Base-by-base conservation (phyloP, 345 rosid genomes). In the Physaria fendleri region DNA sequence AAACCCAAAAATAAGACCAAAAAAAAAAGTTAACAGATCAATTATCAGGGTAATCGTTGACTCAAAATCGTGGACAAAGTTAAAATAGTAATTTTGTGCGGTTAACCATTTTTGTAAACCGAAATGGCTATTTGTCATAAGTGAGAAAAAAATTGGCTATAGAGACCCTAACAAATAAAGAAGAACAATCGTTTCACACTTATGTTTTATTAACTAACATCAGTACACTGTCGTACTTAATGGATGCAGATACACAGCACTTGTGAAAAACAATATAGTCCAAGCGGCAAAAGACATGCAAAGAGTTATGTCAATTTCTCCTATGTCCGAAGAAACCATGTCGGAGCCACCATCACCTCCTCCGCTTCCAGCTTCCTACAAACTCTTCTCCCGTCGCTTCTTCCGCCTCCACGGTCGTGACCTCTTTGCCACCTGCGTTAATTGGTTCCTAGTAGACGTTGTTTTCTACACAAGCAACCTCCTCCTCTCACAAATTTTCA, bases 211-310 rank as follows among this genome's bases (percentile, higher is more conserved):
- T 2, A 42, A 33, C 8, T 33, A 32, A 43, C 12, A 17, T 4
- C 33, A 8, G 5, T 34, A 41, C 37, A n/a, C n/a, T n/a, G n/a
- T n/a, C n/a, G n/a, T n/a, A n/a, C 21, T n/a, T n/a, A 11, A 45
- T 59, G 53, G 30, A 59, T 59, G 64, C 64, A 85, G 92, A 42
- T 83, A 78, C 56, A 86, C 90, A 29, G 90, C 90, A n/a, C 66
- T 86, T 3, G 90, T 86, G 43, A 85, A 82, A 60, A 76, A 68
- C 24, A 74, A 86, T 52, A 82, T 66, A 3, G 4, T 38, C 22
- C 88, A 86, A 68, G 95, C 90, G 16, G 82, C 82, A 7, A 74
- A 30, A 38, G 95, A 86, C 68, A 86, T 83, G 84, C 74, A 64
- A 60, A 82, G 71, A 71, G 80, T 86, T 4, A 40, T 86, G 10